phyloP scores from a whole-genome alignment of 2,329 filamentous ascomycete species.

The Clarireedia hainanense region DNA sequence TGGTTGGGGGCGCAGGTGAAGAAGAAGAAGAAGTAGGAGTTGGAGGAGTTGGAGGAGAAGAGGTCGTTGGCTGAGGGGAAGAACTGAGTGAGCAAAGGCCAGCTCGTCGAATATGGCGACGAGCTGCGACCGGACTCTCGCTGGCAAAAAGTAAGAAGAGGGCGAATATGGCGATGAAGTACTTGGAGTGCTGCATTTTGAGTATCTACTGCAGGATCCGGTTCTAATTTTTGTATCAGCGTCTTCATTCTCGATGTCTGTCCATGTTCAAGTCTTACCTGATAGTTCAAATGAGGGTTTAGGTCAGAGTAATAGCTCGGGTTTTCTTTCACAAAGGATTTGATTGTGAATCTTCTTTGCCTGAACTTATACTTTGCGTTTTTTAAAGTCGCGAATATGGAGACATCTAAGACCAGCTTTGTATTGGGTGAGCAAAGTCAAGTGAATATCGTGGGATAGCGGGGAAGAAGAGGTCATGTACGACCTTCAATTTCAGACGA shows the following conservation, averaged over 20 bases:
- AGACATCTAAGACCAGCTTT: no score
- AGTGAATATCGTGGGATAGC: no score
- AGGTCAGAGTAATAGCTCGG: no score
- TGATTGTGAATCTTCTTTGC: no score
- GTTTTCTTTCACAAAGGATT: no score
- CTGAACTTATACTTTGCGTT: no score
- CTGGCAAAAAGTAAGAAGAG: conserved; percentile 1
- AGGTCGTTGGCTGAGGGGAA: not conserved
- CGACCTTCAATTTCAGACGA: no score
- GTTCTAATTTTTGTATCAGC: not conserved
- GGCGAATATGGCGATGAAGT: not conserved
- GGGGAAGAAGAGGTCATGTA: no score
- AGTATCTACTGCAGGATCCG: not conserved
- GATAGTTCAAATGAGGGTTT: no score
- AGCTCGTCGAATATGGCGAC: not conserved
- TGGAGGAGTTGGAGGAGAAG: not conserved
- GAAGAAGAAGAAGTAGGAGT: not conserved
- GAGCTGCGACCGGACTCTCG: not conserved
- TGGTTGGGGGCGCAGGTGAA: not conserved
- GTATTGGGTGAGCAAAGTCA: no score
- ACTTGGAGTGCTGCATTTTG: conserved; percentile 2
- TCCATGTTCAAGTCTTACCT: no score
- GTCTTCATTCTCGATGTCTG: not conserved
- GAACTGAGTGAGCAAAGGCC: not conserved
- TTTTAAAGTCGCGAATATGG: no score